Evolutionary conservation across 177 flowering plant genomes (phyloP).

Genomic region (Vitis hybrid): DNA sequence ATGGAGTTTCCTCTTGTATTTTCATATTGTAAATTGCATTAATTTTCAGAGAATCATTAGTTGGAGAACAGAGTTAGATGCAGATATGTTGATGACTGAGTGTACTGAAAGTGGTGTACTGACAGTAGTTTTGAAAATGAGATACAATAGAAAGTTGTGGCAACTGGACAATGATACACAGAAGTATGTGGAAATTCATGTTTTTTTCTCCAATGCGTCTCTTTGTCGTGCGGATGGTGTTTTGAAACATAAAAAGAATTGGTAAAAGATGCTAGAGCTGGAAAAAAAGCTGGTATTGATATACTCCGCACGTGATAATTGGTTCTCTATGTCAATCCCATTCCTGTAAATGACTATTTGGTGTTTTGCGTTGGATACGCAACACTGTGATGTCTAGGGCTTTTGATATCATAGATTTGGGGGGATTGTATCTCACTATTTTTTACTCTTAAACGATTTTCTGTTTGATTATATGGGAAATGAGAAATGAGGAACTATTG

Average conservation of each 20-base stretch:
- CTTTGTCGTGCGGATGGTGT: neutral
- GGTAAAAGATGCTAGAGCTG: neutral
- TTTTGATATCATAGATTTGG: no score
- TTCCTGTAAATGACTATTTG: no score
- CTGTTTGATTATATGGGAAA: no score
- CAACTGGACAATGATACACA: neutral
- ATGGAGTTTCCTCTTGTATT: neutral
- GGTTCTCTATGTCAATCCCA: no score
- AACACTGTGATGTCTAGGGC: no score
- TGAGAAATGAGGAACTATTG: no score
- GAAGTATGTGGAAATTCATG: neutral
- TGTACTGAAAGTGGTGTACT: neutral
- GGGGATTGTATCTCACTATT: no score
- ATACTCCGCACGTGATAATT: neutral
- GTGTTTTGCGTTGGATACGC: no score
- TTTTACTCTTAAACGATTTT: no score
- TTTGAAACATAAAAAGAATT: neutral
- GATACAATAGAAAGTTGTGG: neutral
- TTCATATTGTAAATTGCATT: slow-evolving; percentile 1
- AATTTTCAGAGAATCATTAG: neutral
- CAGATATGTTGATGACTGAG: neutral
- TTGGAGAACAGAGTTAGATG: neutral
- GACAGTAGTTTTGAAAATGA: neutral
- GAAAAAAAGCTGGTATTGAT: no score
- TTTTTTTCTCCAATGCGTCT: neutral